Evolutionary conservation across 2,329 filamentous ascomycete species (phyloP), one percentile per base, ranked within the genome.

Genomic region (Curvularia spicifera): DNA sequence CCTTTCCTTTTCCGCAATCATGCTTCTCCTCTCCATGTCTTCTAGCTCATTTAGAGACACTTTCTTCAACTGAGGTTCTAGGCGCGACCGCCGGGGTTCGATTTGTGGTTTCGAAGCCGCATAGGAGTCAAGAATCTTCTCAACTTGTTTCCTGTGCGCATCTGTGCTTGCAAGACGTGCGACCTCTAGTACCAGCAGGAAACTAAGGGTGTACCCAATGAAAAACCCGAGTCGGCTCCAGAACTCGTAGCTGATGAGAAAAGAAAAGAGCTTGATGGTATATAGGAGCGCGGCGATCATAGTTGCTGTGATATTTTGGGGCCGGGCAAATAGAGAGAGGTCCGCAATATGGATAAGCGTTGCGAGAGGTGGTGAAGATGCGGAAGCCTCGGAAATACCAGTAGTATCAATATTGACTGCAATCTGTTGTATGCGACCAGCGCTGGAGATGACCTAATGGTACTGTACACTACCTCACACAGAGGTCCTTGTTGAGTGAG

Each of bases 61-160:
- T 24, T 28, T 44, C n/a, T 29, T 40, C 47, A 50, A 5, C 24
- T 50, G 35, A 2, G 22, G n/a, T 9, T 12, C 24, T 40, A 18
- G 47, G 2, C n/a, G 24, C 24, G 33, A 22, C 24, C 22, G 47
- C 5, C 33, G 33, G 10, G 4, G 35, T n/a, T 20, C 35, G 9
- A 20, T 10, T 31, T 13, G 31, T 51, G n/a, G 37, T 44, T 62
- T 49, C 13, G 60, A 60, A 9, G 56, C 51, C 7, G 60, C 57
- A 51, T 70, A 70, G 5, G 59, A 50, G 9, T 70, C 68, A 4
- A 70, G 56, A 4, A 70, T 44, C n/a, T 57, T 65, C 33, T 70
- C 68, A 2, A 64, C 63, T 20, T 70, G 63, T 35, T 67, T 65
- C 54, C 68, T 68, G 33, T 68, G 65, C 12, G 51, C 66, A 52